A percentile compares a stretch with the other conserved stretches of the same genome.
Conservation (phyloP, 2,329 filamentous ascomycete genomes). For the Achaetomium macrosporum region DNA sequence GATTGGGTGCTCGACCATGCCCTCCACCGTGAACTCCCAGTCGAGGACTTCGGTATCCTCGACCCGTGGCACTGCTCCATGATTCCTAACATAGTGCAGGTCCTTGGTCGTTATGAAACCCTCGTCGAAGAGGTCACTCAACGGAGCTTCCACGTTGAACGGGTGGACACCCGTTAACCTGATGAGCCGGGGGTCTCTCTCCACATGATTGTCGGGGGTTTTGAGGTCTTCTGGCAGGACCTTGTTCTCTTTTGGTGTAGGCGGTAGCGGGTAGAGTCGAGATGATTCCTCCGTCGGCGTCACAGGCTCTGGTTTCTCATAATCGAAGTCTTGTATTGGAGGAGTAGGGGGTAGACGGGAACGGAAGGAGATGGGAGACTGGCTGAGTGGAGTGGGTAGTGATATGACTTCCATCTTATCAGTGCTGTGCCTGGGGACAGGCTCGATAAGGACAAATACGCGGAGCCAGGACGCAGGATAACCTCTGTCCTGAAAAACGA, state of each 20-base stretch:
- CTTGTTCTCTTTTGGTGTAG: slow-evolving; percentile 51
- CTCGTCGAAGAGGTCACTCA: slow-evolving; percentile 69
- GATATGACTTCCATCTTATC: slow-evolving; percentile 9
- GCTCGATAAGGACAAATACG: neutral
- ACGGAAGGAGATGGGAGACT: neutral
- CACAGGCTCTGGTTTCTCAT: slow-evolving; percentile 1
- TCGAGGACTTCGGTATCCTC: slow-evolving; percentile 64
- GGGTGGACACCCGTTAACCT: slow-evolving; percentile 83
- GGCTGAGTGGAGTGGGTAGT: neutral
- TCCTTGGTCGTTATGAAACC: slow-evolving; percentile 85
- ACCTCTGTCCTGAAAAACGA: neutral
- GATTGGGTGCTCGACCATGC: slow-evolving; percentile 72
- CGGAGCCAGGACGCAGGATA: neutral
- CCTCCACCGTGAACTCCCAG: slow-evolving; percentile 81
- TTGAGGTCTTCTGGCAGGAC: slow-evolving; percentile 71
- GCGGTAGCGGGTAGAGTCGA: slow-evolving; percentile 59
- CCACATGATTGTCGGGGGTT: slow-evolving; percentile 78
- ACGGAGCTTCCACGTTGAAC: slow-evolving; percentile 82
- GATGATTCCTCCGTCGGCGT: neutral
- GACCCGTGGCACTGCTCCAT: slow-evolving; percentile 75
- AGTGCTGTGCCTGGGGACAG: neutral
- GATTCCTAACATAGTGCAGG: slow-evolving; percentile 87
- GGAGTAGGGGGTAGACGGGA: slow-evolving; percentile 6
- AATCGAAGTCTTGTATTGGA: slow-evolving; percentile 10
- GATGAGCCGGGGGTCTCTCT: slow-evolving; percentile 74